Base-by-base conservation (phyloP, 768 basidiomycete genomes). In the Gloeostereum incarnatum region DNA sequence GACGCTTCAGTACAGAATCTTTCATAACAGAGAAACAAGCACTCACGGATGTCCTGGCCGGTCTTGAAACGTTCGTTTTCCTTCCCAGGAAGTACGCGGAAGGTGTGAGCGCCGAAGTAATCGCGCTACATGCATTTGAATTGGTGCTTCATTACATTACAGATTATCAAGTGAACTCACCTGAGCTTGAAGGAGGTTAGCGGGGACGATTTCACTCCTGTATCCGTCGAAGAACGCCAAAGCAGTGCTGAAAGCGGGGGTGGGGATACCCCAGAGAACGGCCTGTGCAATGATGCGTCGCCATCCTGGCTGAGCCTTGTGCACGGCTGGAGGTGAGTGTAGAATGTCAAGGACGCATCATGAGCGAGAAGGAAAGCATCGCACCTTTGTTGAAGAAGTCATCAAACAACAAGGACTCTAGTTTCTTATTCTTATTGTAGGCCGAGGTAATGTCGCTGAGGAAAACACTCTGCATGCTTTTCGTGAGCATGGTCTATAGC, bases 171-270 rank as follows among this genome's bases (percentile, higher is more conserved):
- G 34, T 19, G 36, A 11, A 56, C 61, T 19, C 43, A 82, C 83
- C 74, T 96, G 93, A 37, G 75, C 94, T 67, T 99, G 94, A 50
- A 98, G 63, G 46, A 99, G 69, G 69, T 91, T 94, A 35, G 94
- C 93, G 29, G 94, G 90, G 37, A 97, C 74, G 44, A 89, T 69
- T 50, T 92, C 94, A 55, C 91, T 93, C 60, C 94, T 75, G 75
- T 98, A 99, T 19, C 96, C 94, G 58, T 98, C 96, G 63, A 94
- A 96, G 81, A 98, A 99, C 43, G 94, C 89, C 35, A 97, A 75
- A 33, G 94, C 94, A 29, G 94, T 97, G 70, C 87, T 88, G 70
- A 92, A 91, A n/a, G 92, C 92, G 22, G 96, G 93, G 23, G 90
- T 85, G 45, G 96, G 88, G 57, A 96, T 92, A 56, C 96, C 96